Evolutionary conservation across 495 filamentous ascomycete species (phyloP).

Genomic region (Neurospora sp.): DNA sequence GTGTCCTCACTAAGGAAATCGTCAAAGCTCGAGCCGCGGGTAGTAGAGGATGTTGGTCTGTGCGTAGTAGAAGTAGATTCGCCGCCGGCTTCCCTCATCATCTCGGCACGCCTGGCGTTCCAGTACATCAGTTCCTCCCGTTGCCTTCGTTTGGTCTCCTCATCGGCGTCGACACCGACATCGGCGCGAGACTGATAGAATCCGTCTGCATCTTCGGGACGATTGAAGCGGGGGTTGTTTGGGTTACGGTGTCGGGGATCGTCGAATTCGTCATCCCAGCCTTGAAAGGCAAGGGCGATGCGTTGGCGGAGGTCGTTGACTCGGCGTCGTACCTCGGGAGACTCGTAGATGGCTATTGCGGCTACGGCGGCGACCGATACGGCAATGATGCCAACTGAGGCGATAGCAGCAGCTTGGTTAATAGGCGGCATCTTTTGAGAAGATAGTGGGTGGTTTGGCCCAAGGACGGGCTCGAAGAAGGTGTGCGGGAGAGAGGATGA

Average conservation of each 20-base stretch:
- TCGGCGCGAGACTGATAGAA: conserved; percentile 45
- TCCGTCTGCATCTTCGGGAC: conserved; percentile 48
- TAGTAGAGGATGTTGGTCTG: neutral
- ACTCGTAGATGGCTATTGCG: conserved; percentile 78
- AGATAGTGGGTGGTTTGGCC: neutral
- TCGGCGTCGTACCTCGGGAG: conserved; percentile 67
- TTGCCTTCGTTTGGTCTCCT: conserved; percentile 53
- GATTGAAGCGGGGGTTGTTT: conserved; percentile 40
- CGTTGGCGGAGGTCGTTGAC: conserved; percentile 66
- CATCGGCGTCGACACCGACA: conserved; percentile 53
- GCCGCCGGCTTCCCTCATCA: conserved; percentile 21
- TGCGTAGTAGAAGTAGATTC: conserved; percentile 2
- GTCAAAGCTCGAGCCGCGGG: conserved; percentile 38
- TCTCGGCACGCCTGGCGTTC: conserved; percentile 36
- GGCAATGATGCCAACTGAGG: conserved; percentile 66
- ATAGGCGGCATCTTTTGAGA: conserved; percentile 28
- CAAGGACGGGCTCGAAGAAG: neutral
- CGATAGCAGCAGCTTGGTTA: conserved; percentile 36
- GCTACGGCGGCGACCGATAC: conserved; percentile 68
- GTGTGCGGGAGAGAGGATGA: neutral
- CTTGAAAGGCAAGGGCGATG: conserved; percentile 66
- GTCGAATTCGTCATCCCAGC: conserved; percentile 65
- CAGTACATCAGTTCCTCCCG: conserved; percentile 68
- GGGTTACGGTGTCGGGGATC: conserved; percentile 22
- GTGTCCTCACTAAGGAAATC: conserved; percentile 39